Evolutionary conservation across 192 early-diverging fungal genomes (phyloP).

Genomic region (Coemansia furcata): DNA sequence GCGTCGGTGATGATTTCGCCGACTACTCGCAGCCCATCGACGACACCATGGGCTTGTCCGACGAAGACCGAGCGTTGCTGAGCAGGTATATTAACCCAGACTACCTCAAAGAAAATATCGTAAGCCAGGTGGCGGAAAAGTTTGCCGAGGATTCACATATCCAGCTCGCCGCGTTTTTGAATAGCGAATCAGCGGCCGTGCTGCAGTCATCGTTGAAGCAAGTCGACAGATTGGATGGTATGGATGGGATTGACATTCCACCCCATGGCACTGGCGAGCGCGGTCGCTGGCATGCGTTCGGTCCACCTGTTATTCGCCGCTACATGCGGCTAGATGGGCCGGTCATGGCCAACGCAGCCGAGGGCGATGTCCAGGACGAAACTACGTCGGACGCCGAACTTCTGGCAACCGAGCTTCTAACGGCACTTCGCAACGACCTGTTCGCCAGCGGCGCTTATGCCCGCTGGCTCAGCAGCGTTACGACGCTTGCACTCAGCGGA

Average conservation of each 20-base stretch:
- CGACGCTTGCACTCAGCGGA: conserved; percentile 46
- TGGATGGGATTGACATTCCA: conserved; percentile 35
- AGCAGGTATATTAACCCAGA: conserved; percentile 60
- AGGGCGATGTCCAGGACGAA: neutral
- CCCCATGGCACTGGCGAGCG: conserved; percentile 62
- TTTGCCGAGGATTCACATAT: conserved; percentile 70
- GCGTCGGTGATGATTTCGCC: conserved; percentile 35
- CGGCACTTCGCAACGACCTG: conserved; percentile 40
- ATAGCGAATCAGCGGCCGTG: conserved; percentile 32
- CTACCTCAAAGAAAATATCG: conserved; percentile 56
- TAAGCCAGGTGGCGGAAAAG: conserved; percentile 57
- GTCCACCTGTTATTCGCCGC: conserved; percentile 67
- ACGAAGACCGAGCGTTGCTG: conserved; percentile 54
- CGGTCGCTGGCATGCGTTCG: conserved; percentile 58
- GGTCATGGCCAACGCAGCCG: neutral
- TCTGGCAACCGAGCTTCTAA: conserved; percentile 14
- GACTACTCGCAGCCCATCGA: conserved; percentile 17
- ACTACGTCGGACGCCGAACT: neutral
- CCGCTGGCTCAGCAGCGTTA: conserved; percentile 59
- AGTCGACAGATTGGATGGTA: conserved; percentile 55
- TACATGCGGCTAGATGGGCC: conserved; percentile 53
- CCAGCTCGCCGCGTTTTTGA: conserved; percentile 63
- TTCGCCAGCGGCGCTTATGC: conserved; percentile 59
- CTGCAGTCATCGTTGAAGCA: conserved; percentile 33
- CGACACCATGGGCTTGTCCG: conserved; percentile 33